phyloP scores from a whole-genome alignment of 1,284 basidiomycete species.

The Dichomitus squalens region DNA sequence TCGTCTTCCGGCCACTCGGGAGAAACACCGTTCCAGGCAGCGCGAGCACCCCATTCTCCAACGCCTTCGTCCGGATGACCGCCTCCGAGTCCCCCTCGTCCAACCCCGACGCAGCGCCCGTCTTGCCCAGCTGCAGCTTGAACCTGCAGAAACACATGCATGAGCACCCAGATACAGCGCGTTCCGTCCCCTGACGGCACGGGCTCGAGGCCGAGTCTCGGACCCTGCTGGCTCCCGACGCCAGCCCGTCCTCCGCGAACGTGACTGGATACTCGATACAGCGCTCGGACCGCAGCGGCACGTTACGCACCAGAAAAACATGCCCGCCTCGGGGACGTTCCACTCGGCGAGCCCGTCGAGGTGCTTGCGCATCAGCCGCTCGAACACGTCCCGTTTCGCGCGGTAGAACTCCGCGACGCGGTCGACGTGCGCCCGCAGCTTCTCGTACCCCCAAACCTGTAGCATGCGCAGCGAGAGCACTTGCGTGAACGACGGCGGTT shows the following conservation, averaged over 20 bases:
- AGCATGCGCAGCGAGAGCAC: conserved; percentile 74
- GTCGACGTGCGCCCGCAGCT: conserved; percentile 76
- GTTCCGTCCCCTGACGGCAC: too few relatives aligned
- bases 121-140: conserved; percentile 40
- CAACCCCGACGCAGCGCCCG: conserved; percentile 34
- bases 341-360: conserved; percentile 82
- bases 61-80: conserved; percentile 80
- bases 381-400: conserved; percentile 79
- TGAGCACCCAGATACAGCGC: background rate
- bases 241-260: too few relatives aligned
- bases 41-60: conserved; percentile 83
- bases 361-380: conserved; percentile 73
- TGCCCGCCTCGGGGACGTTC: conserved; percentile 85
- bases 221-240: too few relatives aligned
- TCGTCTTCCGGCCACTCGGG: conserved; percentile 66
- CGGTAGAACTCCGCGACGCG: conserved; percentile 81
- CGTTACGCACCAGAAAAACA: conserved; percentile 82
- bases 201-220: too few relatives aligned
- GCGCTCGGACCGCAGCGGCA: background rate
- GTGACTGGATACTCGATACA: too few relatives aligned
- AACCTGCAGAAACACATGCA: conserved; percentile 50
- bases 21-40: conserved; percentile 84
- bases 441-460: conserved; percentile 76
- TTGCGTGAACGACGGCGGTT: conserved; percentile 80
- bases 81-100: conserved; percentile 75